phyloP scores from a whole-genome alignment of 1,284 basidiomycete species.

The Ganoderma leucocontextum region DNA sequence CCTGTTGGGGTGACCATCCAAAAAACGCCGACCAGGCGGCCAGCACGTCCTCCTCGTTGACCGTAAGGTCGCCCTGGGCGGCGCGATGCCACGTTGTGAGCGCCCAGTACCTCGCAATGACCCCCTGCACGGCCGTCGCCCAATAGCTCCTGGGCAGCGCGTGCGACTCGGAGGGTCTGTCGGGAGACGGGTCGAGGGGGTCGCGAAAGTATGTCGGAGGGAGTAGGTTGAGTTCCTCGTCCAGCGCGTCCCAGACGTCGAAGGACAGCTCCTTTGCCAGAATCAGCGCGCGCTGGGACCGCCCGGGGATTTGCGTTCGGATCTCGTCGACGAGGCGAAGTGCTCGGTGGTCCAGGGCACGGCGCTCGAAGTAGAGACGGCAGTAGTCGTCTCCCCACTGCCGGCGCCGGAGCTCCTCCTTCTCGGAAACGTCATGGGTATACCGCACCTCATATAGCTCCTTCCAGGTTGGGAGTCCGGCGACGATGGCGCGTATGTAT shows the following conservation, averaged over 20 bases:
- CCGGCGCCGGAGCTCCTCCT: slow-evolving; percentile 46
- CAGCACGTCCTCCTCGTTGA: slow-evolving; percentile 57
- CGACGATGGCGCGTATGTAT: slow-evolving; percentile 41
- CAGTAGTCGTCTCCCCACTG: slow-evolving; percentile 51
- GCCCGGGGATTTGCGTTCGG: slow-evolving; percentile 41
- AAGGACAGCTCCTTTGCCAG: slow-evolving; percentile 48
- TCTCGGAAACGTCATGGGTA: slow-evolving; percentile 46
- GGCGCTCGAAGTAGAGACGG: slow-evolving; percentile 52
- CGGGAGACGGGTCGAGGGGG: slow-evolving; percentile 12
- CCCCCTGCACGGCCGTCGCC: slow-evolving; percentile 53
- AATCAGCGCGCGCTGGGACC: slow-evolving; percentile 48
- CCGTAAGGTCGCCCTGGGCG: slow-evolving; percentile 10
- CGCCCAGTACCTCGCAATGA: slow-evolving; percentile 55
- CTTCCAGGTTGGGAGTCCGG: slow-evolving; percentile 52
- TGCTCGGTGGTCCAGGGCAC: slow-evolving; percentile 52
- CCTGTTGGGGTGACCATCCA: slow-evolving; percentile 53
- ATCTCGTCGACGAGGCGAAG: slow-evolving; percentile 53
- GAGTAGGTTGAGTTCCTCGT: slow-evolving; percentile 46
- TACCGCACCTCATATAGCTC: slow-evolving; percentile 59
- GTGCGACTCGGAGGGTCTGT: slow-evolving; percentile 39
- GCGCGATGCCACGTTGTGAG: slow-evolving; percentile 49
- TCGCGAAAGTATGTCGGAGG: slow-evolving; percentile 43
- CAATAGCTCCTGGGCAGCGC: slow-evolving; percentile 59
- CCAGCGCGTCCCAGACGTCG: slow-evolving; percentile 64
- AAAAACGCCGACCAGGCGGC: slow-evolving; percentile 63